A percentile compares a stretch with the other conserved stretches of the same genome.
Conservation (phyloP, 495 filamentous ascomycete genomes). For the Penicillium atrosanguineum region DNA sequence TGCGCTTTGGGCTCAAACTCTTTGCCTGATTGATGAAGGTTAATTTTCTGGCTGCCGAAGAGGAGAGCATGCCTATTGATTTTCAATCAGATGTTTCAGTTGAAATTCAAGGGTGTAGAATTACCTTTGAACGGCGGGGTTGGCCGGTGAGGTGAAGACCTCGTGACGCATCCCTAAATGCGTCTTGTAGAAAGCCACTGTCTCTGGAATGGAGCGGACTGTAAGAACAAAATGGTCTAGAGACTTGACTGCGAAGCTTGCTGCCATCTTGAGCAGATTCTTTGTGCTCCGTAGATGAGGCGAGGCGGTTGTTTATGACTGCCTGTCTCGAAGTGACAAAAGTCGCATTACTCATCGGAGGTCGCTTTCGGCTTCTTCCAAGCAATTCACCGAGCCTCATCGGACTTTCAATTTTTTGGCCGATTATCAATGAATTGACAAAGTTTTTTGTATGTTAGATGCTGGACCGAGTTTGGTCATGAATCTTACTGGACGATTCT, state of each 20-base stretch:
- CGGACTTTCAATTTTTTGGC: not conserved
- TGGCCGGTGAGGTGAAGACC: slow-evolving; percentile 36
- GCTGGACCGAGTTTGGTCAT: too few relatives aligned
- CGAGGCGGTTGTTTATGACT: not conserved
- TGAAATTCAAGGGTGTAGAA: not conserved
- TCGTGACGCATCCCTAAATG: slow-evolving; percentile 51
- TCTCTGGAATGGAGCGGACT: slow-evolving; percentile 42
- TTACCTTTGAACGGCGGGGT: slow-evolving; percentile 30
- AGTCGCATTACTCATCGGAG: slow-evolving; percentile 1
- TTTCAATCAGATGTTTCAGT: not conserved
- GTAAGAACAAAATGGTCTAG: slow-evolving; percentile 56
- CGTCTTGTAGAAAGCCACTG: slow-evolving; percentile 47
- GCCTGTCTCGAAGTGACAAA: not conserved
- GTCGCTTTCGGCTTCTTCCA: not conserved
- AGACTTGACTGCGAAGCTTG: slow-evolving; percentile 33
- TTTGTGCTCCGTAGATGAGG: not conserved
- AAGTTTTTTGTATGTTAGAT: too few relatives aligned
- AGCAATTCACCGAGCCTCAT: not conserved
- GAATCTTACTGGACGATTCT: too few relatives aligned
- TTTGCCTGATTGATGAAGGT: slow-evolving; percentile 49
- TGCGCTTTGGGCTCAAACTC: slow-evolving; percentile 56
- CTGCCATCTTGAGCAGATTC: slow-evolving; percentile 14
- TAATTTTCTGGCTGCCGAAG: slow-evolving; percentile 55
- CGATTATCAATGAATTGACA: not conserved
- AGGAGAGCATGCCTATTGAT: slow-evolving; percentile 43